A percentile compares a stretch with the other conserved stretches of the same genome.
phyloP scores from a whole-genome alignment of 1,284 basidiomycete genomes.

The Bjerkandera adusta region DNA sequence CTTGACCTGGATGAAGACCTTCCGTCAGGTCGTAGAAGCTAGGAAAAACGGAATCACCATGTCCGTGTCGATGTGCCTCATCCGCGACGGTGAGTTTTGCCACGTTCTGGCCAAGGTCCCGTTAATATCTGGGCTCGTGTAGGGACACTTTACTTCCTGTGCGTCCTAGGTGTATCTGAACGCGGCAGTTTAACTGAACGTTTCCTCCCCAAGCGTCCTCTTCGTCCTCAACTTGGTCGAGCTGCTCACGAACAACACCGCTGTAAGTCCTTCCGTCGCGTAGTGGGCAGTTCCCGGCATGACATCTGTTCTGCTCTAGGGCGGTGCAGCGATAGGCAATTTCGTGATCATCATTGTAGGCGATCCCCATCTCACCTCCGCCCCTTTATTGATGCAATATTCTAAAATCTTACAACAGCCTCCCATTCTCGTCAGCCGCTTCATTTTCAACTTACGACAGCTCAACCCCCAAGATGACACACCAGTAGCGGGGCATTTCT shows the following conservation, averaged over 20 bases:
- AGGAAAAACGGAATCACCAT: background rate
- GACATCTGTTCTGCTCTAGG: background rate
- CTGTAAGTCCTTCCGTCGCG: background rate
- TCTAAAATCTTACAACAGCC: background rate
- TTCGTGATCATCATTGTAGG: background rate
- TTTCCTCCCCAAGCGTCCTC: background rate
- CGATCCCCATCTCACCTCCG: background rate
- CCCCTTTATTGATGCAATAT: too few species aligned
- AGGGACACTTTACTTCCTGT: constrained; percentile 3
- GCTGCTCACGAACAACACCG: background rate
- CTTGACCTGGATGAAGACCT: constrained; percentile 2
- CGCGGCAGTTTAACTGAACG: background rate
- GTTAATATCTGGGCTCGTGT: background rate
- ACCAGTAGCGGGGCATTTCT: background rate
- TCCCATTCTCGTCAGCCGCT: constrained; percentile 3
- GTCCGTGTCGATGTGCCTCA: background rate
- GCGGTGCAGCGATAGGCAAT: background rate
- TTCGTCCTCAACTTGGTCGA: constrained; percentile 1
- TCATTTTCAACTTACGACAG: constrained; percentile 1
- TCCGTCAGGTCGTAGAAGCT: background rate
- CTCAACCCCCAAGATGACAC: background rate
- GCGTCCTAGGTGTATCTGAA: background rate
- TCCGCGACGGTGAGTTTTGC: background rate
- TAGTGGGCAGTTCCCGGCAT: background rate
- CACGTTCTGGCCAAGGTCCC: background rate